Evolutionary conservation across 805 yeast genomes (phyloP).

Genomic region (Cephaloascus fragrans): DNA sequence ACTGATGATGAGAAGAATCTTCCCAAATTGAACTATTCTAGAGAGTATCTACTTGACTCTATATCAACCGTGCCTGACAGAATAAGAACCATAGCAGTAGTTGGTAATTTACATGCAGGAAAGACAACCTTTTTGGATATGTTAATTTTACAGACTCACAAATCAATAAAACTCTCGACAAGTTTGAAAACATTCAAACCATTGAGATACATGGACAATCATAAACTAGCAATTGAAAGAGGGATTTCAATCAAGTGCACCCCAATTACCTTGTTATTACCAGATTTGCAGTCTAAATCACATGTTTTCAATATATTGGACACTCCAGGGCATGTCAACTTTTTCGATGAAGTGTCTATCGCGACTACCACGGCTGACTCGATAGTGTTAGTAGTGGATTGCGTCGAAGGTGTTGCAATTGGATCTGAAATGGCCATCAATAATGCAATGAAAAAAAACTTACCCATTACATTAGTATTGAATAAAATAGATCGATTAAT

Average conservation of each 20-base stretch:
- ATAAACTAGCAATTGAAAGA: constrained; percentile 57
- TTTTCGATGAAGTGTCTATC: constrained; percentile 62
- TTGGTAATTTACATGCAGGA: constrained; percentile 81
- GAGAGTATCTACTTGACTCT: constrained; percentile 48
- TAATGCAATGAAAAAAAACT: constrained; percentile 37
- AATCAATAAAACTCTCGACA: constrained; percentile 14
- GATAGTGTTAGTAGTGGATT: constrained; percentile 66
- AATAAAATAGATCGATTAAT: constrained; percentile 85
- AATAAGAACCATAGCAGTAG: constrained; percentile 63
- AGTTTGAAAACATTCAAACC: constrained; percentile 32
- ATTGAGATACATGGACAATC: constrained; percentile 62
- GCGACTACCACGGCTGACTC: constrained; percentile 56
- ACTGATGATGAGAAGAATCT: constrained; percentile 26
- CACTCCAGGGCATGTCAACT: constrained; percentile 88
- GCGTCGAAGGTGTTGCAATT: constrained; percentile 71
- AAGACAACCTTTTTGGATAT: constrained; percentile 72
- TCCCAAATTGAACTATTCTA: constrained; percentile 53
- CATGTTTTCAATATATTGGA: constrained; percentile 59
- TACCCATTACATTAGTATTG: constrained; percentile 50
- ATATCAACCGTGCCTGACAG: constrained; percentile 45
- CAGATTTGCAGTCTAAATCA: constrained; percentile 44
- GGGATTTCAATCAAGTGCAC: constrained; percentile 59
- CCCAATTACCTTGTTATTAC: constrained; percentile 52
- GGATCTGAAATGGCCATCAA: constrained; percentile 42
- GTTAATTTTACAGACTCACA: constrained; percentile 59